A percentile compares a stretch with the other conserved stretches of the same genome.
Evolutionary conservation across 768 basidiomycete species (phyloP).

Genomic region (Crucibulum laeve): DNA sequence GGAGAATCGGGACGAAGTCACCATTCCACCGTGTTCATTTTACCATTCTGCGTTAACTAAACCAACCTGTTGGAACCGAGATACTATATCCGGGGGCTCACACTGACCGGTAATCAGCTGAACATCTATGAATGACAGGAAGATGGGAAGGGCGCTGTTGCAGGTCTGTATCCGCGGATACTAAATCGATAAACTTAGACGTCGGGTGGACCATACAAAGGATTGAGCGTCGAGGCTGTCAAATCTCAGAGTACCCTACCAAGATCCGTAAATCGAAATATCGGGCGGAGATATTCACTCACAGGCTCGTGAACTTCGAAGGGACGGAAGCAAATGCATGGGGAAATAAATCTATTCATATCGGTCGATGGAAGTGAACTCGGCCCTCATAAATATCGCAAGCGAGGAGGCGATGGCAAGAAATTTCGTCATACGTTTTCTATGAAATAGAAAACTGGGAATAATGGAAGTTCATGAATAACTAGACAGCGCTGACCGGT

Average conservation of each 20-base stretch:
- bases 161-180: neutral
- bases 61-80: neutral
- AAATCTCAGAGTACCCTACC: too few species aligned
- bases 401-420: too few species aligned
- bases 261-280: neutral
- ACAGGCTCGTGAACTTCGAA: neutral
- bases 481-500: too few species aligned
- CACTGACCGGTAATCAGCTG: neutral
- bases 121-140: neutral
- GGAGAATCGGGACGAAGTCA: constrained; percentile 5
- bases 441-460: too few species aligned
- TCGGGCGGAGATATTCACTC: neutral
- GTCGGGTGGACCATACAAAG: neutral
- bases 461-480: too few species aligned
- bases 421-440: too few species aligned
- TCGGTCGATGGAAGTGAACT: too few species aligned
- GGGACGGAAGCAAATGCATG: neutral
- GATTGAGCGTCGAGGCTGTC: too few species aligned
- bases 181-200: too few species aligned
- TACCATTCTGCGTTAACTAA: constrained; percentile 4
- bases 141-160: neutral
- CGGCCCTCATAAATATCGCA: too few species aligned
- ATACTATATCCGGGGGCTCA: neutral
- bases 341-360: too few species aligned
- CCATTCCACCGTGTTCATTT: constrained; percentile 4